These are phyloP conservation scores for Lactuca sativa DNA, from an alignment of 129 eudicot species.

Conservation along the genomic window DNA sequence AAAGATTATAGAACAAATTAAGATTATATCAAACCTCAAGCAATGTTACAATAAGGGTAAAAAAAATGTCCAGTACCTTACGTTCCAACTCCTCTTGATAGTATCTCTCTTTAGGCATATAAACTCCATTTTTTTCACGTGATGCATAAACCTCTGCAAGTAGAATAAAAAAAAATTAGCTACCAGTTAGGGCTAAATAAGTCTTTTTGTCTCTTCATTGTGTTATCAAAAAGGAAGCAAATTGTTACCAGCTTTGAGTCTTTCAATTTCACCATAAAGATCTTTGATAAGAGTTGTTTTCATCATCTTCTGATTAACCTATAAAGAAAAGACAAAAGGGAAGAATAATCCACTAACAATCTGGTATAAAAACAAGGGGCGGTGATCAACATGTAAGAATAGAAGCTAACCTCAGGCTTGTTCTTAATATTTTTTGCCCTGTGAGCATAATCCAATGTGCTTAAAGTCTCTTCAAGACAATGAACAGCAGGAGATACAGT, in stretches of 20 bases:
- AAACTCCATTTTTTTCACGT: slow-evolving; percentile 95
- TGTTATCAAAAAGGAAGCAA: not conserved
- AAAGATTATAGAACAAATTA: no score
- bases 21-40: no score
- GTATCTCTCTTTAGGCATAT: slow-evolving; percentile 95
- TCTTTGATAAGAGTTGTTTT: slow-evolving; percentile 93
- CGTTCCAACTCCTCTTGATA: slow-evolving; percentile 92
- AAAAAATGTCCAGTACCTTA: slow-evolving; percentile 50
- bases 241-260: slow-evolving; percentile 78
- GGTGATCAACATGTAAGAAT: not conserved
- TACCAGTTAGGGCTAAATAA: not conserved
- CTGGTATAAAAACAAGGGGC: not conserved
- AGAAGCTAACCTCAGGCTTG: slow-evolving; percentile 76
- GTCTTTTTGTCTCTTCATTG: not conserved
- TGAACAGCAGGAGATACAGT: slow-evolving; percentile 99
- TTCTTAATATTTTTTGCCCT: slow-evolving; percentile 87
- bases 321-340: not conserved
- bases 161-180: not conserved
- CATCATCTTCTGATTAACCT: slow-evolving; percentile 99
- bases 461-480: slow-evolving; percentile 94
- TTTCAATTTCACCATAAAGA: slow-evolving; percentile 93
- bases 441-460: slow-evolving; percentile 97
- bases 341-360: not conserved
- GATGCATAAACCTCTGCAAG: slow-evolving; percentile 86
- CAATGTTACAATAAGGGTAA: not conserved